Evolutionary conservation across 371 early-diverging fungal species (phyloP).

Genomic region (Smittium culicis): DNA sequence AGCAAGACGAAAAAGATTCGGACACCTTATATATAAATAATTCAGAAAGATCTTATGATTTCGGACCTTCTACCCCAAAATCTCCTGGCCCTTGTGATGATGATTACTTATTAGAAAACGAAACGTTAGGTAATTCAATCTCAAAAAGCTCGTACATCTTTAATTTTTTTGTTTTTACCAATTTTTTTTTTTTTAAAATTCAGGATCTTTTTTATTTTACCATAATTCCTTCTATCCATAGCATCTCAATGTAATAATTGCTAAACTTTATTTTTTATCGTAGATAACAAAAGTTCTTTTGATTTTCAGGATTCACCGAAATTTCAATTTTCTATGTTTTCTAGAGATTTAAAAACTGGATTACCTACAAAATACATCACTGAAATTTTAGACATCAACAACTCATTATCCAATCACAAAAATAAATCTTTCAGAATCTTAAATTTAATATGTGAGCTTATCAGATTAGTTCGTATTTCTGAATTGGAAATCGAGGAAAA

Average conservation of each 20-base stretch:
- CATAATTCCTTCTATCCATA: too few relatives aligned
- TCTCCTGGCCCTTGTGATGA: background rate
- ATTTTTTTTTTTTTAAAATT: too few relatives aligned
- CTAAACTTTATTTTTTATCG: too few relatives aligned
- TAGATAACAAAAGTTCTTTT: too few relatives aligned
- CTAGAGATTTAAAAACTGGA: background rate
- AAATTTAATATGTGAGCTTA: background rate
- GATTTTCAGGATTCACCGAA: background rate
- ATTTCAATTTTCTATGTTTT: background rate
- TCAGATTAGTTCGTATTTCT: background rate
- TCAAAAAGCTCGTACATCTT: too few relatives aligned
- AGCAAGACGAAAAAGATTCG: background rate
- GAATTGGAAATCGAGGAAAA: slow-evolving; percentile 5
- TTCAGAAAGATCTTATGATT: background rate
- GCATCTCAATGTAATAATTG: too few relatives aligned
- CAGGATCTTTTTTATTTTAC: too few relatives aligned
- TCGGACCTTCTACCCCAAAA: slow-evolving; percentile 9
- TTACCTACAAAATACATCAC: background rate
- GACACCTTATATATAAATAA: background rate
- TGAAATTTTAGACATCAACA: background rate
- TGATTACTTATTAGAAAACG: background rate
- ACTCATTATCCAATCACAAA: too few relatives aligned
- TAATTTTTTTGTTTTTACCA: too few relatives aligned
- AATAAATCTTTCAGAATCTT: background rate
- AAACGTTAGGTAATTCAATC: background rate